Evolutionary conservation across 1,284 basidiomycete genomes (phyloP), one percentile per base, ranked within the genome.

Genomic region (Sparassis latifolia): DNA sequence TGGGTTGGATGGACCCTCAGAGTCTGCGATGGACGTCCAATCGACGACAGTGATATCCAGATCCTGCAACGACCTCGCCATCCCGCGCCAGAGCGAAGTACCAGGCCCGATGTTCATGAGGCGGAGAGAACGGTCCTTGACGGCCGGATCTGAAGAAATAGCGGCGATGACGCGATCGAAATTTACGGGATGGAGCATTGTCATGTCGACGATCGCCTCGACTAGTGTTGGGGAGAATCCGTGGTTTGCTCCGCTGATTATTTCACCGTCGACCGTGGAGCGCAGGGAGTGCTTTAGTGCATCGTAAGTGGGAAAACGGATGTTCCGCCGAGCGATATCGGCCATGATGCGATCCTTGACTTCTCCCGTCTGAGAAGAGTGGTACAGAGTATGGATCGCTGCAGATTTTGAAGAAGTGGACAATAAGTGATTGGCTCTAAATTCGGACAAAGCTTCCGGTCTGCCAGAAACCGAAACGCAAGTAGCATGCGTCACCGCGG

Each of bases 21-120:
- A 6, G 5, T 9, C 35, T 28, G 30, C 27, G 5, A 54, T 58
- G 47, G 54, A 57, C 40, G 66, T 62, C 43, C 68, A 58, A 48
- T 75, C 68, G 33, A 69, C 44, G 39, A 64, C 57, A 20, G 51
- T 50, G 28, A 66, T 53, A 20, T 51, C 47, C 5, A 57, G 52
- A 40, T 52, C 54, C 33, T 68, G 60, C 38, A 76, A 58, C 0
- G 58, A 58, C 47, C 69, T 66, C 57, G 76, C 70, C 50, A 76
- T 54, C 42, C 66, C 67, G 28, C 73, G 70, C 38, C 71, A 59
- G 12, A 79, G 55, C 4, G 75, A 71, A 29, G 67, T 61, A 33
- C 80, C 78, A 30, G 80, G 80, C 10, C 82, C 84, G 43, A 83
- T 57, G 54, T 82, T 82, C 42, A 82, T 49, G n/a, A 82, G 50